Percentiles rank a stretch among this genome's conserved stretches.
phyloP scores from a whole-genome alignment of 2,329 filamentous ascomycete genomes.

The Orbilia quercus region DNA sequence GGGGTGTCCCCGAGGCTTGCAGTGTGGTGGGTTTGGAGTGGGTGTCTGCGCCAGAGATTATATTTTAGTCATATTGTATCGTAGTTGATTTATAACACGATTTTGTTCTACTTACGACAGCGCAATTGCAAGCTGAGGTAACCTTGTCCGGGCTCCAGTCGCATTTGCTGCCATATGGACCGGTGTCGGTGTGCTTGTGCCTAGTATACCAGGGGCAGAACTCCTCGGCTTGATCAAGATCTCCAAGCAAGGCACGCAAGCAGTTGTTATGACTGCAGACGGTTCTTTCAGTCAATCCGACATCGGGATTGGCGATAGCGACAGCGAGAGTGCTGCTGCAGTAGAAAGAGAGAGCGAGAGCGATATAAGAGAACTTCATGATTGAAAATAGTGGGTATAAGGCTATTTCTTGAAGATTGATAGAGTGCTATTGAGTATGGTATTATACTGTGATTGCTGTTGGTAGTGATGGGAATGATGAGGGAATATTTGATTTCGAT shows the following conservation, averaged over 20 bases:
- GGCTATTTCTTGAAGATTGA: too few relatives aligned
- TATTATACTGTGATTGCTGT: too few relatives aligned
- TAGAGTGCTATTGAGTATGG: too few relatives aligned
- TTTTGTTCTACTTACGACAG: not conserved
- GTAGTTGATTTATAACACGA: not conserved
- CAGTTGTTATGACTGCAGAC: conserved; percentile 15
- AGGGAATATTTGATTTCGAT: too few relatives aligned
- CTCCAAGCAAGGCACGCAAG: conserved; percentile 10
- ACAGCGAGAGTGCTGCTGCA: not conserved
- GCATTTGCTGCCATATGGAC: conserved; percentile 9
- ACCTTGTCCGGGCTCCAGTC: not conserved
- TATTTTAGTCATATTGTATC: not conserved
- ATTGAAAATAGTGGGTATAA: not conserved
- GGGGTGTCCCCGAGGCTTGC: not conserved
- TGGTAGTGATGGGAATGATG: too few relatives aligned
- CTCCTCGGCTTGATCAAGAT: not conserved
- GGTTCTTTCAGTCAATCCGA: not conserved
- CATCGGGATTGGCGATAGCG: not conserved
- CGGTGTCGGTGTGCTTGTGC: not conserved
- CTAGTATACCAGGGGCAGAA: conserved; percentile 19
- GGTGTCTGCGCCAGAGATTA: not conserved
- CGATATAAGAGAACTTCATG: conserved; percentile 2
- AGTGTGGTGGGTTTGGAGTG: not conserved
- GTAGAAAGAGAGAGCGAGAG: not conserved
- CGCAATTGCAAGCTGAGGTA: conserved; percentile 16